These are phyloP conservation scores for Achlya hypogyna DNA, from an alignment of 352 stramenopile genomes.

Conservation along the genomic window DNA sequence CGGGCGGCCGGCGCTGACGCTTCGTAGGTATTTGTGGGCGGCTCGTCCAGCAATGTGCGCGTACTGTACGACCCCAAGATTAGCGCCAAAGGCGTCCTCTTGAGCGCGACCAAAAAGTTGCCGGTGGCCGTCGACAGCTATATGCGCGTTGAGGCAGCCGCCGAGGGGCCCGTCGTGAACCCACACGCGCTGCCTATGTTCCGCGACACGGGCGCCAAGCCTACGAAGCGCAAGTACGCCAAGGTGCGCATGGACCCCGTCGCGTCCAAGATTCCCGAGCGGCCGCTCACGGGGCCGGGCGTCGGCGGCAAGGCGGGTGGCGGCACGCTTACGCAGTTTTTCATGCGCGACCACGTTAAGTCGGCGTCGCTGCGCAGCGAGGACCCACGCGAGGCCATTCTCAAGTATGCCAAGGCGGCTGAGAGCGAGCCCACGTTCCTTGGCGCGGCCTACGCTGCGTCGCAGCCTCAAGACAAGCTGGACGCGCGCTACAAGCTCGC, in stretches of 20 bases:
- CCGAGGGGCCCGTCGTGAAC: constrained; percentile 62
- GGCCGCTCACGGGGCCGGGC: constrained; percentile 59
- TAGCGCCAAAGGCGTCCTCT: constrained; percentile 68
- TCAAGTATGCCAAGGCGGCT: constrained; percentile 77
- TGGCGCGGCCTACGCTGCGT: constrained; percentile 42
- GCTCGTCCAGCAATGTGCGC: constrained; percentile 47
- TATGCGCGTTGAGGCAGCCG: constrained; percentile 47
- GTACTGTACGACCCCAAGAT: constrained; percentile 61
- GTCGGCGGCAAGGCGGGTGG: constrained; percentile 73
- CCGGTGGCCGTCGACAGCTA: constrained; percentile 43
- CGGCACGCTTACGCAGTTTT: constrained; percentile 81
- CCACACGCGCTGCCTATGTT: constrained; percentile 76
- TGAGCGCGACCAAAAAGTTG: constrained; percentile 73
- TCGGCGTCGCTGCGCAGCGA: constrained; percentile 67
- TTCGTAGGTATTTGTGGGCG: constrained; percentile 49
- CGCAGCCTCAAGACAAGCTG: constrained; percentile 44
- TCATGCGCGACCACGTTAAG: constrained; percentile 83
- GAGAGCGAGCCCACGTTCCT: constrained; percentile 64
- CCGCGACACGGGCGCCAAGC: constrained; percentile 40
- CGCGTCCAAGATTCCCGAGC: constrained; percentile 62
- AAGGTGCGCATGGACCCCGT: constrained; percentile 59
- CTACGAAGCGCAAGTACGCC: constrained; percentile 61
- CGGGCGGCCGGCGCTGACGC: not conserved
- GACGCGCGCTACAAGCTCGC: constrained; percentile 63
- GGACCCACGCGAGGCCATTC: constrained; percentile 74